A percentile compares a stretch with the other conserved stretches of the same genome.
phyloP scores from a whole-genome alignment of 2,329 filamentous ascomycete genomes.

The Diaporthe citrichinensis region DNA sequence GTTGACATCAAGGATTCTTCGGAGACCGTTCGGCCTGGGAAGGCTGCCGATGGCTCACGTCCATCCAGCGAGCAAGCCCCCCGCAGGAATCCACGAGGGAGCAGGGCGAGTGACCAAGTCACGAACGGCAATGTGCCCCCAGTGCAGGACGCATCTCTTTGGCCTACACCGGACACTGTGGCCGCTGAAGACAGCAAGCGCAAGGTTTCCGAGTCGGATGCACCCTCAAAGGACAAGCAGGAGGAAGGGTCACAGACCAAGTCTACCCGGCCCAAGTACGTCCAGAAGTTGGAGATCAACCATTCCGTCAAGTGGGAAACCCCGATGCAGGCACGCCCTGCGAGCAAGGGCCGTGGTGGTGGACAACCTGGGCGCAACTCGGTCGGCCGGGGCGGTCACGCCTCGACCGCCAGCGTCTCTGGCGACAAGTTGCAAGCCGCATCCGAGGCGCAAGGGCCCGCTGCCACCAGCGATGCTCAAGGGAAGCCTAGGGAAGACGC shows the following conservation, averaged over 20 bases:
- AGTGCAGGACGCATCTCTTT: conserved; percentile 82
- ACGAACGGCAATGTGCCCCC: conserved; percentile 65
- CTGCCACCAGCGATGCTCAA: conserved; percentile 30
- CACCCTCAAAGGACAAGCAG: conserved; percentile 75
- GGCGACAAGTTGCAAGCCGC: conserved; percentile 46
- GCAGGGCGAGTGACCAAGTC: conserved; percentile 56
- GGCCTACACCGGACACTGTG: conserved; percentile 91
- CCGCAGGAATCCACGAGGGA: conserved; percentile 60
- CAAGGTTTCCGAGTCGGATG: conserved; percentile 70
- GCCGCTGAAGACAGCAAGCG: conserved; percentile 79
- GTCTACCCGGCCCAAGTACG: conserved; percentile 80
- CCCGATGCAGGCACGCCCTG: conserved; percentile 69
- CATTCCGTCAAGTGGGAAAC: conserved; percentile 91
- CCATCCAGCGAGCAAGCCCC: conserved; percentile 57
- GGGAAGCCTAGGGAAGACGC: conserved; percentile 37
- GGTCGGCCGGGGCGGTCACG: conserved; percentile 47
- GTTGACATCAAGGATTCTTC: conserved; percentile 40
- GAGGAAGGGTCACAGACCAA: conserved; percentile 53
- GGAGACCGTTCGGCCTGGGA: conserved; percentile 42
- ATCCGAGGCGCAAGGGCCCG: conserved; percentile 21
- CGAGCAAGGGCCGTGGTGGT: conserved; percentile 63
- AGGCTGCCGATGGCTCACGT: conserved; percentile 55
- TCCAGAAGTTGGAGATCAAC: conserved; percentile 76
- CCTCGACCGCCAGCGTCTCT: conserved; percentile 39
- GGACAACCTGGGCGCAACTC: conserved; percentile 58